Evolutionary conservation across 2,329 filamentous ascomycete genomes (phyloP), one percentile per base, ranked within the genome.

Genomic region (Fusarium denticulatum): DNA sequence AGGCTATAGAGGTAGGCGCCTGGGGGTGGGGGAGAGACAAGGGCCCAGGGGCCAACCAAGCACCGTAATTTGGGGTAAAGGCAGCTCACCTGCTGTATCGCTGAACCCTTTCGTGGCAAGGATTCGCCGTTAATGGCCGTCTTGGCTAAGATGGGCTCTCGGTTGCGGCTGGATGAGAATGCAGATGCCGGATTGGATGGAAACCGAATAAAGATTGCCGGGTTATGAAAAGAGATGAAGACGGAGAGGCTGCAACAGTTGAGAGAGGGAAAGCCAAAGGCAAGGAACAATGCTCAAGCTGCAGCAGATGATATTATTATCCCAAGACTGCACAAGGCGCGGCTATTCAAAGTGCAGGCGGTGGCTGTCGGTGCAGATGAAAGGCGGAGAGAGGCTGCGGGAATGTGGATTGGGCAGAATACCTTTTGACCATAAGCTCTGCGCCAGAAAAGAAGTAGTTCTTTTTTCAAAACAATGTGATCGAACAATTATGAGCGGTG

Each of bases 101-200:
- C 20, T 42, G 66, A 67, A 60, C 72, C 50, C 66, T 60, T 43
- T 74, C 68, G 53, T 61, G 68, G 57, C 42, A 50, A 52, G 49
- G 57, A 46, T 67, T 67, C 60, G 75, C 63, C 67, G 47, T 63
- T 30, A 32, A 62, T 45, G 60, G 36, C 24, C 39, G 67, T 24
- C 50, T 60, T 68, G 60, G 62, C 55, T 65, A 24, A 71, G 56
- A 57, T 55, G 70, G 49, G 53, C 67, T 64, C 53, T 73, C 50
- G 63, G 61, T 56, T 73, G 73, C 70, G 74, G 65, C 74, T 77
- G 69, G 56, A 58, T 64, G 52, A 60, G 40, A 64, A 68, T 53
- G 45, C 37, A 68, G 64, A 60, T 43, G 47, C 37, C 43, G 64
- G 72, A 74, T 64, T 66, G 39, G 61, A 71, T 50, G 39, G 24